Percentiles rank a stretch among this genome's conserved stretches.
These are phyloP conservation scores for Sextonia rubra DNA, from an alignment of 164 flowering plant species.

Conservation along the genomic window DNA sequence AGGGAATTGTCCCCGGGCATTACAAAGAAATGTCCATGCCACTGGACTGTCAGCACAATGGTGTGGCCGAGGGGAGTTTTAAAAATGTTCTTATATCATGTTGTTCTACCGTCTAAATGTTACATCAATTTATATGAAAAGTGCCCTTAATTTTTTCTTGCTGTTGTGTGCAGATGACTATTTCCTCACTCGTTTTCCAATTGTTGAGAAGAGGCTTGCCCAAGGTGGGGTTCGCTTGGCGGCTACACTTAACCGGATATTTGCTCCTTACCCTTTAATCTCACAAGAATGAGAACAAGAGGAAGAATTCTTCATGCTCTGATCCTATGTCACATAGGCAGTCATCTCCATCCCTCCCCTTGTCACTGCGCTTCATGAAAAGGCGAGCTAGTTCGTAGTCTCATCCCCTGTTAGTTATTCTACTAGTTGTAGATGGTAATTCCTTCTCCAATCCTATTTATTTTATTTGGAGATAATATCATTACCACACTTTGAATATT, in stretches of 20 bases:
- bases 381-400: background rate
- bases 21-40: no score
- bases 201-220: constrained; percentile 86
- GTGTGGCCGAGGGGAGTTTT: no score
- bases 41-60: no score
- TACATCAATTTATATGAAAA: background rate
- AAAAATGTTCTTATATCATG: no score
- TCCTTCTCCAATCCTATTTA: no score
- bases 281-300: constrained; percentile 19
- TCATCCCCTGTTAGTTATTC: background rate
- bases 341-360: background rate
- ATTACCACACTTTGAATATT: no score
- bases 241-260: constrained; percentile 72
- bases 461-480: no score
- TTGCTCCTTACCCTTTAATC: constrained; percentile 31
- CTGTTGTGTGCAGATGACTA: constrained; percentile 61
- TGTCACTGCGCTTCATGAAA: background rate
- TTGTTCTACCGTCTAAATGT: no score
- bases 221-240: constrained; percentile 87
- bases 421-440: no score
- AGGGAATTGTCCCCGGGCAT: no score
- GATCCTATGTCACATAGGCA: background rate
- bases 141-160: background rate
- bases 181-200: constrained; percentile 76
- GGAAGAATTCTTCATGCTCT: background rate